Evolutionary conservation across 805 yeast genomes (phyloP).

Genomic region (Lachancea dasiensis): DNA sequence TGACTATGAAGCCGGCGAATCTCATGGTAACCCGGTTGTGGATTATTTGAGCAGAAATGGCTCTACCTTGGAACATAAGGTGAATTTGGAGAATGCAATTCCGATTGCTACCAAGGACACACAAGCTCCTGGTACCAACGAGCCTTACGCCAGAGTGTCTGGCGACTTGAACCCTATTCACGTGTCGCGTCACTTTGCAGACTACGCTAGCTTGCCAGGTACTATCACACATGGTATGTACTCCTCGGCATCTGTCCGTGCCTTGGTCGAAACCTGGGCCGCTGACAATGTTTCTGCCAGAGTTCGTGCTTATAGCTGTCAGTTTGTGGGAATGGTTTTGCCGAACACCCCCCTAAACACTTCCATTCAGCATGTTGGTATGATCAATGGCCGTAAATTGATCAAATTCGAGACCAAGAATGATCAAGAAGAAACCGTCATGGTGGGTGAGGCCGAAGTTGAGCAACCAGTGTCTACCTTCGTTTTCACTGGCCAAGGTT

Average conservation of each 20-base stretch:
- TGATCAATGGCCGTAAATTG: conserved; percentile 98
- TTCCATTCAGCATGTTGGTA: conserved; percentile 89
- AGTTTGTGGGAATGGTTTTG: conserved; percentile 93
- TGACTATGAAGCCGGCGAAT: conserved; percentile 81
- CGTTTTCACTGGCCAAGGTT: conserved; percentile 99
- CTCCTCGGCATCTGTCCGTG: conserved; percentile 92
- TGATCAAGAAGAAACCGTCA: conserved; percentile 73
- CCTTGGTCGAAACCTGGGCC: conserved; percentile 96
- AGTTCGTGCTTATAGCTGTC: conserved; percentile 88
- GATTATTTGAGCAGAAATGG: conserved; percentile 93
- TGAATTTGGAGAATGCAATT: conserved; percentile 81
- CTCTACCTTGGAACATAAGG: conserved; percentile 87
- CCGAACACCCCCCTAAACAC: conserved; percentile 90
- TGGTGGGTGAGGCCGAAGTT: conserved; percentile 95
- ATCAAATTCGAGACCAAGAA: conserved; percentile 86
- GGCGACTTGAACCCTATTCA: conserved; percentile 99
- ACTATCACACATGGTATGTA: conserved; percentile 99
- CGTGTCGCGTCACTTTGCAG: conserved; percentile 90
- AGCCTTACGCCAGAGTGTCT: conserved; percentile 93
- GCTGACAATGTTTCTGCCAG: conserved; percentile 95
- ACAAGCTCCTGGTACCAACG: conserved; percentile 93
- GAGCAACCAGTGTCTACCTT: conserved; percentile 97
- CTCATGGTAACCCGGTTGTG: conserved; percentile 95
- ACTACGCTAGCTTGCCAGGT: conserved; percentile 90
- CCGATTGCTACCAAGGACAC: conserved; percentile 60